Evolutionary conservation across 2,329 filamentous ascomycete genomes (phyloP).

Genomic region (Aspergillus sp.): DNA sequence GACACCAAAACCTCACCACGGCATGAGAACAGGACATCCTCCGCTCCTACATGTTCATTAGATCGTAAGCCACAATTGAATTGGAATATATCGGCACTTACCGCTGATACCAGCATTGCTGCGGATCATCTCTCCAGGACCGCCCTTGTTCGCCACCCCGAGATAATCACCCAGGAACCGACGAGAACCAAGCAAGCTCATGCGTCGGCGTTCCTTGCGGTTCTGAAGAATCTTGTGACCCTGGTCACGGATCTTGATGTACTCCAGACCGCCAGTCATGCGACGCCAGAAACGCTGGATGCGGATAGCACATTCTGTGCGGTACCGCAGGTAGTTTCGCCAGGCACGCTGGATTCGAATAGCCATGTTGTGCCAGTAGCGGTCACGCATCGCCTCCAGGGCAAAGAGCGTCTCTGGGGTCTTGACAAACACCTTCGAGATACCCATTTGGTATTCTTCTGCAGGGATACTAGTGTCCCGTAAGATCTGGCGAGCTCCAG

Average conservation of each 20-base stretch:
- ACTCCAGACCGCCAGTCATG: constrained; percentile 83
- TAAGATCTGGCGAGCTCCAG: constrained; percentile 83
- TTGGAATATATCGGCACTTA: constrained; percentile 32
- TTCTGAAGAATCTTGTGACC: constrained; percentile 75
- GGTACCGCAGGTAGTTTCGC: constrained; percentile 90
- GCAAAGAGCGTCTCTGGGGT: constrained; percentile 95
- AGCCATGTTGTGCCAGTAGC: constrained; percentile 99
- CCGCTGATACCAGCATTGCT: constrained; percentile 62
- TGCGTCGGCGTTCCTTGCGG: constrained; percentile 83
- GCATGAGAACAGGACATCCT: constrained; percentile 80
- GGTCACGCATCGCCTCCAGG: constrained; percentile 92
- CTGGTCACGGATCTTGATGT: constrained; percentile 77
- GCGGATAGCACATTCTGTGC: constrained; percentile 82
- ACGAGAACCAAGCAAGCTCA: constrained; percentile 83
- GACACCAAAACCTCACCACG: constrained; percentile 83
- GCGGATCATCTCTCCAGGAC: constrained; percentile 74
- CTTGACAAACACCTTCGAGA: constrained; percentile 96
- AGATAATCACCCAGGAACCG: constrained; percentile 94
- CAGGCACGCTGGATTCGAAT: constrained; percentile 95
- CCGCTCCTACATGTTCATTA: constrained; percentile 36
- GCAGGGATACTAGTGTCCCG: constrained; percentile 92
- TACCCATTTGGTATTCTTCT: constrained; percentile 95
- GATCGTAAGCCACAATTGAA: neutral
- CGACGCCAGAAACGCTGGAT: constrained; percentile 96
- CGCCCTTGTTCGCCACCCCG: constrained; percentile 71